phyloP scores from a whole-genome alignment of 441 rosid species.

The Eruca vesicaria region DNA sequence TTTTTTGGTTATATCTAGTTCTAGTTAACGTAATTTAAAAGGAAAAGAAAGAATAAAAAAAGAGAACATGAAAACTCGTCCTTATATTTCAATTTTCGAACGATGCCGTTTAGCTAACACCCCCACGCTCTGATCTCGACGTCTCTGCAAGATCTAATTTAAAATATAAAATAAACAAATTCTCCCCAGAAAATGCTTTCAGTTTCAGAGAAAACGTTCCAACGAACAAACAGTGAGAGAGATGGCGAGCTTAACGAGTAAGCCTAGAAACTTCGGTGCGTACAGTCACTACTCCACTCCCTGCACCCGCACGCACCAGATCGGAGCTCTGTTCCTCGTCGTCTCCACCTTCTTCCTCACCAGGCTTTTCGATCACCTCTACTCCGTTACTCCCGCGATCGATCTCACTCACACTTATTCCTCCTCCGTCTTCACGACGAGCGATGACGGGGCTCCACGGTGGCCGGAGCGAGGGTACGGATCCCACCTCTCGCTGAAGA shows the following conservation, averaged over 20 bases:
- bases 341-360: constrained; percentile 80
- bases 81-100: background rate
- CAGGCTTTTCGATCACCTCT: constrained; percentile 65
- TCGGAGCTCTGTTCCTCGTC: constrained; percentile 73
- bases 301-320: constrained; percentile 85
- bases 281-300: constrained; percentile 46
- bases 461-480: constrained; percentile 84
- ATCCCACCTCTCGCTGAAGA: constrained; percentile 58
- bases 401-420: constrained; percentile 30
- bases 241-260: constrained; percentile 56
- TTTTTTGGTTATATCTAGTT: too few species aligned
- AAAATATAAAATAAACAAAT: background rate
- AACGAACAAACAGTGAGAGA: constrained; percentile 16
- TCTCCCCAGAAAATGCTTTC: background rate
- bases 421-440: constrained; percentile 30
- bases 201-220: background rate
- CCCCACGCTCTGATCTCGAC: background rate
- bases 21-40: too few species aligned
- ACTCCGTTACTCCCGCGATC: constrained; percentile 18
- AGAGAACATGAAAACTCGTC: too few species aligned
- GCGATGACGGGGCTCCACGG: constrained; percentile 40
- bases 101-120: constrained; percentile 4
- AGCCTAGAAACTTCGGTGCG: constrained; percentile 45
- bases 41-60: too few species aligned
- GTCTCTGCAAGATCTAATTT: constrained; percentile 8